Conservation (phyloP, 2,329 filamentous ascomycete species). For the Venturia asperata region DNA sequence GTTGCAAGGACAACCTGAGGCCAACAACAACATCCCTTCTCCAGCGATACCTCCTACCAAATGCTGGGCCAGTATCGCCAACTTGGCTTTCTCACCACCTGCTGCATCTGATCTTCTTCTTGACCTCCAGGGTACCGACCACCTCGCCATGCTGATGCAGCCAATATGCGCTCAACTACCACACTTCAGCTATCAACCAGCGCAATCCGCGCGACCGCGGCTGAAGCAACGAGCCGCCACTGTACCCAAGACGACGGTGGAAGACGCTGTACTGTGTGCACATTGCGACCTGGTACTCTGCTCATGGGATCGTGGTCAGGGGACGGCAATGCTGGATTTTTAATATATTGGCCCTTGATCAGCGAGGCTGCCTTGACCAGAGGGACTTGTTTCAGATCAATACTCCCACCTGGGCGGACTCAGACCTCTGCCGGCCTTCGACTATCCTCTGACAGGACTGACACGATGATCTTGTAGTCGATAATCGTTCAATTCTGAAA, state of each 20-base stretch:
- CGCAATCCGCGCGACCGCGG: background rate
- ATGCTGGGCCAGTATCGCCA: background rate
- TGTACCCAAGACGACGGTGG: background rate
- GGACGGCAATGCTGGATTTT: background rate
- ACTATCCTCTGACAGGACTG: background rate
- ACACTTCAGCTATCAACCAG: background rate
- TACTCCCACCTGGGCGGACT: constrained; percentile 1
- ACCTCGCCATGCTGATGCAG: background rate
- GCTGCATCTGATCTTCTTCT: background rate
- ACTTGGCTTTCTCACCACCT: background rate
- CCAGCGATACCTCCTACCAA: background rate
- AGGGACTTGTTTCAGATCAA: background rate
- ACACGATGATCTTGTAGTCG: background rate
- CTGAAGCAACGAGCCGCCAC: background rate
- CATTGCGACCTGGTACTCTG: background rate
- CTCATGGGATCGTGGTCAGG: background rate
- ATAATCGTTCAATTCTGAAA: background rate
- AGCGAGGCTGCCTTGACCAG: background rate
- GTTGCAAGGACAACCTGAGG: background rate
- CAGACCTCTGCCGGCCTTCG: background rate
- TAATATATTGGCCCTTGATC: background rate
- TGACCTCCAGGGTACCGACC: background rate
- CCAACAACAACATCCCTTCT: background rate
- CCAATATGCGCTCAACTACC: background rate
- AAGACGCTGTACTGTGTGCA: background rate